A percentile compares a stretch with the other conserved stretches of the same genome.
phyloP scores from a whole-genome alignment of 2,329 filamentous ascomycete genomes.

The Didymella sp. region DNA sequence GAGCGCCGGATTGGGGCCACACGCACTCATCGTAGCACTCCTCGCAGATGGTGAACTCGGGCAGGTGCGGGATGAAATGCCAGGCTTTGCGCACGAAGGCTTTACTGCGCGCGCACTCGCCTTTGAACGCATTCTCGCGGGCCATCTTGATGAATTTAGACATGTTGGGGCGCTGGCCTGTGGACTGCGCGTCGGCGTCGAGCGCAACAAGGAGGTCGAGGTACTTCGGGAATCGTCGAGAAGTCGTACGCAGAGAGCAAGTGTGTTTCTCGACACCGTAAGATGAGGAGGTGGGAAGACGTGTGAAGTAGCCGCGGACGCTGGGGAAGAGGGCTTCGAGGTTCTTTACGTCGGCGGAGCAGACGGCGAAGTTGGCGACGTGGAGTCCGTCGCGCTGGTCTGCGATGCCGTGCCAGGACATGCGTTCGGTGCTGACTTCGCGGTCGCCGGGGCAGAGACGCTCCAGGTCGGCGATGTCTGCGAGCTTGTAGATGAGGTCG shows the following conservation, averaged over 20 bases:
- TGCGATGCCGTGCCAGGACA: slow-evolving; percentile 77
- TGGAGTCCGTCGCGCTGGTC: slow-evolving; percentile 70
- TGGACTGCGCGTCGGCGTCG: slow-evolving; percentile 53
- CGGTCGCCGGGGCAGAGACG: slow-evolving; percentile 65
- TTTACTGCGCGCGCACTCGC: slow-evolving; percentile 71
- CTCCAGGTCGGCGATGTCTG: slow-evolving; percentile 65
- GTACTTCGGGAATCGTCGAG: slow-evolving; percentile 63
- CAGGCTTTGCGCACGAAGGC: slow-evolving; percentile 69
- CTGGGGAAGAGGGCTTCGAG: slow-evolving; percentile 77
- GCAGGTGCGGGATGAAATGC: slow-evolving; percentile 78
- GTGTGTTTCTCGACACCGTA: slow-evolving; percentile 49
- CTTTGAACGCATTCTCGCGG: slow-evolving; percentile 52
- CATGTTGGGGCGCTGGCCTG: slow-evolving; percentile 58
- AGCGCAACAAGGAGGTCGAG: slow-evolving; percentile 63
- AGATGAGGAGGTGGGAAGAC: slow-evolving; percentile 31
- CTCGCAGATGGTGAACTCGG: slow-evolving; percentile 82
- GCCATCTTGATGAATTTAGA: slow-evolving; percentile 69
- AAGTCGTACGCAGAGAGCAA: slow-evolving; percentile 73
- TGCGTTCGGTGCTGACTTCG: slow-evolving; percentile 55
- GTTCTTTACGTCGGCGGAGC: slow-evolving; percentile 74
- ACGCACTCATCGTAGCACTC: slow-evolving; percentile 85
- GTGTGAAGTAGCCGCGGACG: slow-evolving; percentile 69
- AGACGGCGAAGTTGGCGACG: slow-evolving; percentile 76
- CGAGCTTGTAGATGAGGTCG: slow-evolving; percentile 72
- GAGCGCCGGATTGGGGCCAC: slow-evolving; percentile 62